Evolutionary conservation across 352 stramenopile species (phyloP).

Genomic region (Pythium aristosporum): DNA sequence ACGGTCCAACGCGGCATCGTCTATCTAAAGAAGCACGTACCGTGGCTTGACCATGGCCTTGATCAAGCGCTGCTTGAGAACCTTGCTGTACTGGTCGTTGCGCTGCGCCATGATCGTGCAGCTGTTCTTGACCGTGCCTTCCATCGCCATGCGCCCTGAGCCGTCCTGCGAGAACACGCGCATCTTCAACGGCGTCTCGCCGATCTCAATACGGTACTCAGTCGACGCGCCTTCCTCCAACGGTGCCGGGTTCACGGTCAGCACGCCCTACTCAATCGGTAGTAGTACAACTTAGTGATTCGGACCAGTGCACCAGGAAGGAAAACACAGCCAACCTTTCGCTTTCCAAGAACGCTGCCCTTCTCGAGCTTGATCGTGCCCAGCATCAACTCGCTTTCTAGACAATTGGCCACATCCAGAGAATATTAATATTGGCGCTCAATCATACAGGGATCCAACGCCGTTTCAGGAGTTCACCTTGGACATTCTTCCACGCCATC

Average conservation of each 20-base stretch:
- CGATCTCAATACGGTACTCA: slow-evolving; percentile 81
- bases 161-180: slow-evolving; percentile 86
- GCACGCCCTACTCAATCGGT: slow-evolving; percentile 43
- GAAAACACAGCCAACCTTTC: slow-evolving; percentile 38
- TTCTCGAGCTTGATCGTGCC: slow-evolving; percentile 86
- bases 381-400: slow-evolving; percentile 85
- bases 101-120: slow-evolving; percentile 83
- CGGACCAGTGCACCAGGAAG: background rate
- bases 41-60: slow-evolving; percentile 85
- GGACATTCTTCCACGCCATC: slow-evolving; percentile 78
- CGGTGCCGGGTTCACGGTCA: slow-evolving; percentile 77
- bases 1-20: background rate
- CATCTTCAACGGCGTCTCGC: slow-evolving; percentile 74
- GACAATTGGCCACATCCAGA: background rate
- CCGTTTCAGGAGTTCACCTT: slow-evolving; percentile 38
- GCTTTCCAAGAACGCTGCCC: slow-evolving; percentile 59
- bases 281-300: background rate
- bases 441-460: background rate
- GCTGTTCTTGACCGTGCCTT: slow-evolving; percentile 85
- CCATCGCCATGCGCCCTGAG: slow-evolving; percentile 84
- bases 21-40: slow-evolving; percentile 4
- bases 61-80: slow-evolving; percentile 82
- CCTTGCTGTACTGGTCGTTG: slow-evolving; percentile 84
- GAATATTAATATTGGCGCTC: background rate
- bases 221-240: slow-evolving; percentile 76